These are phyloP conservation scores for Linnemannia schmuckeri DNA, from an alignment of 192 early-diverging fungal species.

Conservation along the genomic window DNA sequence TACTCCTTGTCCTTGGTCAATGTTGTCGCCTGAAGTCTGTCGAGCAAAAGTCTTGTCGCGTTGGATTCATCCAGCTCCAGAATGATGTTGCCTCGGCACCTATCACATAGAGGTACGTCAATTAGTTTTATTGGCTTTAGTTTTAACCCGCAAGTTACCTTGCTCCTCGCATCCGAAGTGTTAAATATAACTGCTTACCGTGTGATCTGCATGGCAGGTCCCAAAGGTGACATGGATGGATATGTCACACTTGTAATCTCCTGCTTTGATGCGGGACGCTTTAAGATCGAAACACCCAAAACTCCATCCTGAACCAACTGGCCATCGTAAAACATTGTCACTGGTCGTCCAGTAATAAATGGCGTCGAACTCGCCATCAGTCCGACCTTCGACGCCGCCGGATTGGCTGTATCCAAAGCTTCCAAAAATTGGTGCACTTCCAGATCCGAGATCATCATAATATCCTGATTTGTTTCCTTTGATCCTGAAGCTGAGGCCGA, in stretches of 20 bases:
- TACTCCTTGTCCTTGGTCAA: slow-evolving; percentile 68
- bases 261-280: neutral
- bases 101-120: slow-evolving; percentile 7
- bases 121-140: neutral
- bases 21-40: slow-evolving; percentile 51
- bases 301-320: slow-evolving; percentile 59
- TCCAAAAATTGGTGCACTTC: slow-evolving; percentile 68
- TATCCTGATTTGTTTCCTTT: slow-evolving; percentile 17
- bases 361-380: slow-evolving; percentile 66
- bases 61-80: slow-evolving; percentile 64
- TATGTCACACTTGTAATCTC: slow-evolving; percentile 40
- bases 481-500: neutral
- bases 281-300: slow-evolving; percentile 59
- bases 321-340: slow-evolving; percentile 64
- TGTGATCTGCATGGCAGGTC: slow-evolving; percentile 64
- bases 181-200: slow-evolving; percentile 27
- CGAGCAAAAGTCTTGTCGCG: slow-evolving; percentile 62
- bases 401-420: slow-evolving; percentile 61
- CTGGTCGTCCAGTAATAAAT: slow-evolving; percentile 65
- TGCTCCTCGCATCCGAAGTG: neutral
- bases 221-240: slow-evolving; percentile 57
- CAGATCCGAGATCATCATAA: slow-evolving; percentile 61
- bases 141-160: neutral
- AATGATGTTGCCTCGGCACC: slow-evolving; percentile 69
- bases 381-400: slow-evolving; percentile 58